Evolutionary conservation across 352 stramenopile genomes (phyloP), one percentile per base, ranked within the genome.

Genomic region (Phytophthora hybrid): DNA sequence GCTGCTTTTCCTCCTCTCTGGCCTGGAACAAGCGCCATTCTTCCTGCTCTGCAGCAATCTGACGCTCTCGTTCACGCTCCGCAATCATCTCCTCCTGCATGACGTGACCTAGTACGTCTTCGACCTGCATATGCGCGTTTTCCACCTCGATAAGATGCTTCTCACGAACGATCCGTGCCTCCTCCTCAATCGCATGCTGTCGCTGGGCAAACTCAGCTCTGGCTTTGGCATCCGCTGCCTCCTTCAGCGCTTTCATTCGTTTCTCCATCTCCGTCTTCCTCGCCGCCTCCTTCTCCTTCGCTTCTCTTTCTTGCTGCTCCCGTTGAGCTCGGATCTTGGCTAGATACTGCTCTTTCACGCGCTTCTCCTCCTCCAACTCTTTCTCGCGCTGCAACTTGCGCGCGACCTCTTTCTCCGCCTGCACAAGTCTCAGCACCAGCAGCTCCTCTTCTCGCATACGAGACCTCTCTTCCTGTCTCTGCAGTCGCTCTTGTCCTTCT

Each of bases 371-470:
- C 32, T 93, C 80, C 7, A 80, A 62, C 44, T 89, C 77, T 4
- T 54, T 57, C 26, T 81, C 65, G 8, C 79, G 54, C 58, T 83
- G 73, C 29, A 77, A 64, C 3, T 70, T 71, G 7, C 79, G 69
- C 3, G 52, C 63, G 1, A 73, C 63, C 5, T 78, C 73, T 32
- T 74, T 75, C 59, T 91, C 85, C 0, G 73, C 60, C 18, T 89
- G 69, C 4, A 91, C 26, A 0, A 92, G 41, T n/a, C 82, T 69
- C 5, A 79, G 44, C 61, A 82, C 84, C 10, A 65, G 51, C 10
- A 90, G 63, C 44, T 94, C 87, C 65, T 94, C 85, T 31, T 91
- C 85, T 49, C 73, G 54, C 87, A 94, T 93, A 16, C 63, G 60
- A 29, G 79, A 77, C 1, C 74, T 78, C 59, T 92, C 85, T 13